These are phyloP conservation scores for Fusarium verrucosum DNA, from an alignment of 2,329 filamentous ascomycete genomes.

Conservation along the genomic window DNA sequence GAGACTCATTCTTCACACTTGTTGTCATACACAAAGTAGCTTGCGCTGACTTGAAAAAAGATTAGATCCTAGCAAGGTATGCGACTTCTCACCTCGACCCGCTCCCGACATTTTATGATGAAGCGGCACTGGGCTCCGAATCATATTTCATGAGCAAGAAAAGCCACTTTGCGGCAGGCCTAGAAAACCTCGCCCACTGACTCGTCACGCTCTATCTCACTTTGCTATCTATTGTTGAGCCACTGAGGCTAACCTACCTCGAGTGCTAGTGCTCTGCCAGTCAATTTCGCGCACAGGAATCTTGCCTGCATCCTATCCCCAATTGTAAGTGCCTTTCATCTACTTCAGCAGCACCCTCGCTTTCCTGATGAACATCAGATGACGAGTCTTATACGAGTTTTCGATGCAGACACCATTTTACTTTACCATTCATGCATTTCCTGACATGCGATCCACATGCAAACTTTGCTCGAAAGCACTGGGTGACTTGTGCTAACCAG, in stretches of 20 bases:
- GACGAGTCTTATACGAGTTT: conserved; percentile 82
- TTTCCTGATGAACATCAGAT: conserved; percentile 65
- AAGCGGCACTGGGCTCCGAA: conserved; percentile 98
- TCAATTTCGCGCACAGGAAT: too few species aligned
- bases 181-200: conserved; percentile 99
- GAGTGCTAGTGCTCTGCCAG: conserved; percentile 28
- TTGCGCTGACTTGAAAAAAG: conserved; percentile 48
- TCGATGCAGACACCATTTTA: conserved; percentile 74
- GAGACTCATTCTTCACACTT: conserved; percentile 22
- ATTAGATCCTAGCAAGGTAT: conserved; percentile 48
- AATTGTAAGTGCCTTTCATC: conserved; percentile 29
- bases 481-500: conserved; percentile 35
- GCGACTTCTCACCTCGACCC: conserved; percentile 29
- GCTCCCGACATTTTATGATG: conserved; percentile 68
- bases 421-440: conserved; percentile 77
- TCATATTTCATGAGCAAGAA: conserved; percentile 74
- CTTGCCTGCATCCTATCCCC: neutral
- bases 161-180: conserved; percentile 95
- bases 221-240: conserved; percentile 14
- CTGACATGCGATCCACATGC: conserved; percentile 49
- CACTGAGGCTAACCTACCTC: conserved; percentile 37
- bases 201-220: conserved; percentile 38
- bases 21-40: conserved; percentile 14
- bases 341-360: conserved; percentile 33
- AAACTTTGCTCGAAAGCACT: conserved; percentile 9